Evolutionary conservation across 1,139 yeast species (phyloP).

Genomic region (Blastobotrys raffinosifermentans): DNA sequence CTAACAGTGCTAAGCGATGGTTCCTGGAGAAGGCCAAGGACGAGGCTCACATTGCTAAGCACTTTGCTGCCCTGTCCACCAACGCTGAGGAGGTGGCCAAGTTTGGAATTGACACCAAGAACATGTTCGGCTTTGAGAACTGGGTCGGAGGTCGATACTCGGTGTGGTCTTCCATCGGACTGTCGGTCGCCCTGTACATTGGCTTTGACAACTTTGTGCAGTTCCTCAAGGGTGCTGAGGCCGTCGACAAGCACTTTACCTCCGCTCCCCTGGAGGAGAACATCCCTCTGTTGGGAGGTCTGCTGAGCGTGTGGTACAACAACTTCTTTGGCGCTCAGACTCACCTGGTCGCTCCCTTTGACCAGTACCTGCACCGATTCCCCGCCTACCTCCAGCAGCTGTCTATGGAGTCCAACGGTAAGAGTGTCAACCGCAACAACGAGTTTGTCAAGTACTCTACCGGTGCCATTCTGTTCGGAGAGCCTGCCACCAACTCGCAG

Average conservation of each 20-base stretch:
- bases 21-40: constrained; percentile 71
- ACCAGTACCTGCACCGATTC: constrained; percentile 97
- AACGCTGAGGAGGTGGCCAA: constrained; percentile 85
- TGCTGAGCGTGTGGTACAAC: constrained; percentile 95
- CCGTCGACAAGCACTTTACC: constrained; percentile 85
- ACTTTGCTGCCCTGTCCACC: constrained; percentile 94
- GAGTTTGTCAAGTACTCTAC: constrained; percentile 91
- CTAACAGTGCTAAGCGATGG: constrained; percentile 92
- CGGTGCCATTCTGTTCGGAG: constrained; percentile 93
- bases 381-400: constrained; percentile 98
- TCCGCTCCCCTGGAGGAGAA: constrained; percentile 81
- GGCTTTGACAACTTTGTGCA: constrained; percentile 90
- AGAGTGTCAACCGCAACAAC: constrained; percentile 89
- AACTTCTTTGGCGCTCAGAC: constrained; percentile 98
- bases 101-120: constrained; percentile 94
- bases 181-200: constrained; percentile 89
- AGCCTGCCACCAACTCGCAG: constrained; percentile 98
- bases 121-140: constrained; percentile 96
- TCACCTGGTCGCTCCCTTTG: constrained; percentile 96
- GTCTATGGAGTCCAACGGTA: constrained; percentile 99
- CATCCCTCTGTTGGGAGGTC: constrained; percentile 90
- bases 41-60: constrained; percentile 77
- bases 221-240: constrained; percentile 95
- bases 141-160: constrained; percentile 99
- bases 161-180: constrained; percentile 98